phyloP scores from a whole-genome alignment of 139 green algal species.

The Chlamydomonas eustigma region DNA sequence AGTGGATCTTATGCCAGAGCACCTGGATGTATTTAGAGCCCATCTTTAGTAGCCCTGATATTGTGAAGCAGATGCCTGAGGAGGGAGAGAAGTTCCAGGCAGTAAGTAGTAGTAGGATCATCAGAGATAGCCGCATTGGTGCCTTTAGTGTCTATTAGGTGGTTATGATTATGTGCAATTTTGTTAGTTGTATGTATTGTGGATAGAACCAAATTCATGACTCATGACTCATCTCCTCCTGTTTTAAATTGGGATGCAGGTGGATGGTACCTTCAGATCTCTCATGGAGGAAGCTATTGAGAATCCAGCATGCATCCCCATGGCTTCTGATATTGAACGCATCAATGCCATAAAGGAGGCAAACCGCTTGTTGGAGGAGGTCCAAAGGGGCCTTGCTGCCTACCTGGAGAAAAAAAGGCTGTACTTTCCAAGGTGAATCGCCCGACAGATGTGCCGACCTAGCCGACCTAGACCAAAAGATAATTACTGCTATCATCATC shows the following conservation, averaged over 20 bases:
- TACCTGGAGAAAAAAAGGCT: constrained; percentile 83
- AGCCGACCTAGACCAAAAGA: too few relatives aligned
- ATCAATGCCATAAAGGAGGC: constrained; percentile 51
- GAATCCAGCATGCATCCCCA: constrained; percentile 48
- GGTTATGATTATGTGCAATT: too few relatives aligned
- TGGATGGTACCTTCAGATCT: constrained; percentile 49
- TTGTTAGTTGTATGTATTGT: too few relatives aligned
- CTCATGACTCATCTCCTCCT: too few relatives aligned
- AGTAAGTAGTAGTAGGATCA: too few relatives aligned
- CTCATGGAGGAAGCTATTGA: constrained; percentile 58
- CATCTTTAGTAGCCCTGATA: constrained; percentile 79
- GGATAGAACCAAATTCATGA: too few relatives aligned
- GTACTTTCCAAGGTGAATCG: constrained; percentile 58
- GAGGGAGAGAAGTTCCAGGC: constrained; percentile 75
- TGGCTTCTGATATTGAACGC: constrained; percentile 41
- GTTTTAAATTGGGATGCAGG: too few relatives aligned
- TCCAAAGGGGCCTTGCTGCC: constrained; percentile 59
- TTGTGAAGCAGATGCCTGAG: constrained; percentile 81
- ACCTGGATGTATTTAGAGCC: constrained; percentile 87
- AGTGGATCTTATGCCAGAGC: constrained; percentile 68
- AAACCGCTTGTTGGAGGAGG: constrained; percentile 67
- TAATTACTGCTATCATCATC: too few relatives aligned
- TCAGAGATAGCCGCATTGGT: too few relatives aligned
- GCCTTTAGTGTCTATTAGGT: too few relatives aligned
- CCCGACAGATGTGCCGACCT: too few relatives aligned